Evolutionary conservation across 2,329 filamentous ascomycete species (phyloP), one percentile per base, ranked within the genome.

Genomic region (Triangularia setosa): DNA sequence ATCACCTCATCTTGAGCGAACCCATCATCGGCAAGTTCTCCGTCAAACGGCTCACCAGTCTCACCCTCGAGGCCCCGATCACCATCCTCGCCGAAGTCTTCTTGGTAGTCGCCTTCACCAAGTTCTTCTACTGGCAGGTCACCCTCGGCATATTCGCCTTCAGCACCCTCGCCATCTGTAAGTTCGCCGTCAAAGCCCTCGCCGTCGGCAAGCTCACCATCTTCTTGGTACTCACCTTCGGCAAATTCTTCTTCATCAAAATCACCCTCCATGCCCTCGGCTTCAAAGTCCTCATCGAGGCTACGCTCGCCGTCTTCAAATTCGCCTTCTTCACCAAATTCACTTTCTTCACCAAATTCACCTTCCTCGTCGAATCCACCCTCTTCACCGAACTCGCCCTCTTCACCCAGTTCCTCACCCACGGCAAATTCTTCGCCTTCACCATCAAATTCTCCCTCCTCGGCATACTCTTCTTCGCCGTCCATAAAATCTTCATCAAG

Each of bases 231-330:
- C 18, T 27, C 58, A 48, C 44, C 58, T 14, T 61, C 59, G 21
- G 18, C 48, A 61, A 40, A 44, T 11, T 55, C 56, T 21, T 58
- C 16, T n/a, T 25, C 60, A 2, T 12, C 59, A 28, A 12, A 21
- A 9, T 12, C n/a, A 6, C 27, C 60, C 44, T 56, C 58, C 28
- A 14, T 4, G 11, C 58, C 9, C 12, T 63, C 60, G 5, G 27
- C 64, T 40, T 61, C 61, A 23, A 30, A 56, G 12, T 53, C 4
- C 24, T 52, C 63, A 16, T 61, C 61, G 12, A 59, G 44, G 16
- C 56, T 54, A 11, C 54, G 44, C 3, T 63, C 64, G 14, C 48
- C 61, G n/a, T 57, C 64, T 33, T 35, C 55, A 40, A 24, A 55
- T 5, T 55, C 25, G 16, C 55, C 25, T 16, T 27, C 53, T 25